Base-by-base conservation (phyloP, 495 filamentous ascomycete genomes). In the Neurospora cerealis region DNA sequence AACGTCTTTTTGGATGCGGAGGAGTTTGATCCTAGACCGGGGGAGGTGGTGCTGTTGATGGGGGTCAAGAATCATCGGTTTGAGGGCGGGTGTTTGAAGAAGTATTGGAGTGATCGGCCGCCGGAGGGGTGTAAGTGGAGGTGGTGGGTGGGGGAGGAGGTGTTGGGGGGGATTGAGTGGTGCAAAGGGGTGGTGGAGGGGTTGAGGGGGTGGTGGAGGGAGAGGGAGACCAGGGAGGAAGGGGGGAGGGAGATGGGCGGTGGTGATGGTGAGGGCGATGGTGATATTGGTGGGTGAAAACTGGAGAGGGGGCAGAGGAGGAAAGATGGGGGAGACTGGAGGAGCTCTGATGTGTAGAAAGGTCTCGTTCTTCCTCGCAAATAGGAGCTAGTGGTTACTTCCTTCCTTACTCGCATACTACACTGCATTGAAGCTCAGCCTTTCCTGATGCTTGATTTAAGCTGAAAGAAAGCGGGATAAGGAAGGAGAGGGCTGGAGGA, bases 21-120 rank as follows among this genome's bases (percentile, higher is more conserved):
- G 1, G 73, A 44, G 11, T 87, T 87, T 73, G 69, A 69, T 9
- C 85, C 85, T 2, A 48, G 32, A 0, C 74, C 83, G 0, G 84
- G 84, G 5, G 83, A 80, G 32, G 81, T 85, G 34, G 80, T 86
- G 13, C 37, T 87, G 60, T 74, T 87, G 6, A 44, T 83, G 0
- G 85, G 85, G 0, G 84, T 84, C 5, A 87, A 86, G 74, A 87
- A 87, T 40, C 85, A 87, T 69, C 73, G 76, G 24, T 83, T 82
- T 69, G 85, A 87, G 9, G 85, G 84, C 7, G 85, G 85, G 1
- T 80, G 80, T 54, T 66, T 87, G 73, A 83, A 84, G 73, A 87
- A 87, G 75, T 87, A 86, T 69, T 79, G 70, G 0, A 85, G 83
- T 70, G 85, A 87, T 69, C 70, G 75, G 48, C 74, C 78, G 0